Base-by-base conservation (phyloP, 202 grass and related monocot genomes). In the Bolboschoenoplectus hybrid region DNA sequence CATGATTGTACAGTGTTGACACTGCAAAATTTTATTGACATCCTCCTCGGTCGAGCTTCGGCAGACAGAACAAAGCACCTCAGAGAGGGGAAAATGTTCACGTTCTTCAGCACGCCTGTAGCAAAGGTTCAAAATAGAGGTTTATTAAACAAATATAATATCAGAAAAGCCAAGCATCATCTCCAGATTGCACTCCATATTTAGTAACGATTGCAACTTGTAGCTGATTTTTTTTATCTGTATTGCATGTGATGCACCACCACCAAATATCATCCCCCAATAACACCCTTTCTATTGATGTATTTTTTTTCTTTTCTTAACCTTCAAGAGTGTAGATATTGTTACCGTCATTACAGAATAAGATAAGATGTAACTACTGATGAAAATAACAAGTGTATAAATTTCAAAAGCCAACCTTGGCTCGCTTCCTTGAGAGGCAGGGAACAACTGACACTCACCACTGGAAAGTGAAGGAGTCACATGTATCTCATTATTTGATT, bases 21-120 rank as follows among this genome's bases (percentile, higher is more conserved):
- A 96, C 84, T 86, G 87, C 85, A 98, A 85, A 70, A 98, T 77
- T 45, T 86, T 85, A 90, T 98, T 98, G 80, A 75, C 86, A 80
- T 94, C 82, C 63, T 96, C 93, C 85, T 87, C 86, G 5, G 85
- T 90, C 71, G 90, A 89, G 86, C 91, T 92, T 82, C 89, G 80
- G 87, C 97, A 98, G 76, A 98, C 97, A 85, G 90, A 98, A 87
- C 97, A 98, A 85, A 90, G 82, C 83, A 87, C 70, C 88, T 92
- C 88, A 83, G 86, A 92, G 71, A 34, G 74, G 16, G 82, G 67
- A 63, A 63, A 19, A 80, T 52, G 66, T 77, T 78, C 67, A 66
- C 80, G 84, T 43, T 67, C 81, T 91, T 86, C 85, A 65, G 71
- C 80, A 79, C 71, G 26, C 83, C 90, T 94, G 88, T 70, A 82